Conservation (phyloP, 2,329 filamentous ascomycete genomes). For the Corynespora cassiicola region DNA sequence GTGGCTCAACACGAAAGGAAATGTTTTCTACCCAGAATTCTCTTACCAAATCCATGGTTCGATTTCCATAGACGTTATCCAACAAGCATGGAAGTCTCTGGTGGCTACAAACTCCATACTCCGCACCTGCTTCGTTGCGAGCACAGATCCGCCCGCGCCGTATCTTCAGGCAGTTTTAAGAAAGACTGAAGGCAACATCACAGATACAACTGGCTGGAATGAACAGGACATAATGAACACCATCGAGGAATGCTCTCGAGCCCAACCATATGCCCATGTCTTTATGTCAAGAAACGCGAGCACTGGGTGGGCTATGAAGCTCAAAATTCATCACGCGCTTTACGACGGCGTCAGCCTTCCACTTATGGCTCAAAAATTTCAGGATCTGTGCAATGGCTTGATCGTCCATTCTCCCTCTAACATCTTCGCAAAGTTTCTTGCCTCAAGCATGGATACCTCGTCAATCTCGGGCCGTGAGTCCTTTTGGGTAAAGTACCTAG, state of each 20-base stretch:
- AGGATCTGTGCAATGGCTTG: constrained; percentile 48
- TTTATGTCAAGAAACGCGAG: constrained; percentile 36
- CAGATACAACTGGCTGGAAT: constrained; percentile 24
- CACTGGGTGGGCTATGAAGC: constrained; percentile 46
- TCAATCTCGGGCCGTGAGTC: constrained; percentile 34
- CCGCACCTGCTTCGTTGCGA: constrained; percentile 70
- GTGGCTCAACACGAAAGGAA: constrained; percentile 73
- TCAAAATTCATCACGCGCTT: constrained; percentile 80
- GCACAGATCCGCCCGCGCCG: constrained; percentile 53
- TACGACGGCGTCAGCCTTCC: constrained; percentile 87
- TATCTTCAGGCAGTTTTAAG: constrained; percentile 70
- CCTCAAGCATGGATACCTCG: constrained; percentile 13
- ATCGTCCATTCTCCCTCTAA: constrained; percentile 18
- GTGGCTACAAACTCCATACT: constrained; percentile 67
- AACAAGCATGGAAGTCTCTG: constrained; percentile 67
- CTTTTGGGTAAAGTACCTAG: constrained; percentile 61
- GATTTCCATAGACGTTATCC: constrained; percentile 51
- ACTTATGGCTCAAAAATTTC: constrained; percentile 63
- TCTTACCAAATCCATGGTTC: constrained; percentile 59
- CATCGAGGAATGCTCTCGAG: constrained; percentile 1
- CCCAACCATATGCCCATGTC: constrained; percentile 45
- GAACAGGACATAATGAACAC: constrained; percentile 7
- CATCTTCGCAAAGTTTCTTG: constrained; percentile 52
- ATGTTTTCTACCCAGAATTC: constrained; percentile 78
- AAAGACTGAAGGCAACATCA: constrained; percentile 41